Base-by-base conservation (phyloP, 108 stramenopile species). In the Skeletonema costatum region DNA sequence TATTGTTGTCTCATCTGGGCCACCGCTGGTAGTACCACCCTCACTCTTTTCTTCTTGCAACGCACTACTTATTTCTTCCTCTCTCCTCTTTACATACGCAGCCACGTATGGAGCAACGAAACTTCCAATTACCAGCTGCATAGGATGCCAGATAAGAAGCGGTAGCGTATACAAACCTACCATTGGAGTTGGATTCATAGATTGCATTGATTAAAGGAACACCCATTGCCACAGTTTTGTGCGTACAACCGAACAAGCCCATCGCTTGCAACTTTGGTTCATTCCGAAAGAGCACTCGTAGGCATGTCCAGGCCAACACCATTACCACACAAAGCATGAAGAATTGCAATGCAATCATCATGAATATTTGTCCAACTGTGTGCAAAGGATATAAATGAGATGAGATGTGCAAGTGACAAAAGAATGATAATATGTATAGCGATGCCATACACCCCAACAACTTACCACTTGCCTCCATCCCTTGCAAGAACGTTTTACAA, bases 211-310 rank as follows among this genome's bases (percentile, higher is more conserved):
- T 93, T 38, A 93, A 63, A 10, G 92, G 90, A 25, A 93, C 79
- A 8, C 92, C 92, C 85, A 93, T 71, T 11, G 89, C 82, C 17
- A 93, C 81, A 17, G 89, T 92, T 62, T 92, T 92, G 61, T 87
- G 85, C n/a, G 87, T 85, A 59, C 85, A 87, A 2, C 88, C 89
- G 61, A 85, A 88, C 11, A 92, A 75, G 25, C 87, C 92, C 77
- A 87, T 87, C 46, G 89, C 91, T 31, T 81, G 74, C 6, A 89
- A 60, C 48, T 73, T 74, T 2, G 89, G 91, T 16, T 83, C 70
- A 2, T 77, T 39, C 2, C 50, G 70, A 59, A 91, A 91, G 11
- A 86, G 32, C 5, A 83, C 2, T 7, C 67, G 35, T 7, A 91
- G 66, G 7, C 51, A 62, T 25, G 69, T 48, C 88, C 88, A 89